These are phyloP conservation scores for Adansonia gregorii DNA, from an alignment of 441 rosid species.

Conservation along the genomic window DNA sequence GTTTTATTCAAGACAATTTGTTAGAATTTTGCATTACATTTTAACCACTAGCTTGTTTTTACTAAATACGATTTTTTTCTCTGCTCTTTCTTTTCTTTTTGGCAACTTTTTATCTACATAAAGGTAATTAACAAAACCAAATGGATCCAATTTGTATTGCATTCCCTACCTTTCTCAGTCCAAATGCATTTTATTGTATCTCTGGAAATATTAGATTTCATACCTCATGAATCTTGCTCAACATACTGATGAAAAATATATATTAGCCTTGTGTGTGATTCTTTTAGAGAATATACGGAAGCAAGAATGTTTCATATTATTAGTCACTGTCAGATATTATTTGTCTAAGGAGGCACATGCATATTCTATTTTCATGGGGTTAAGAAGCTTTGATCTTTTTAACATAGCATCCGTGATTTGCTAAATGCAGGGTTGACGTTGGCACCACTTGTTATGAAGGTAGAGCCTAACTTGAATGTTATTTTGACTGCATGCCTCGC, in stretches of 20 bases:
- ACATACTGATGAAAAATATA: background rate
- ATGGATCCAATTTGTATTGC: background rate
- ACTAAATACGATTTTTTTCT: background rate
- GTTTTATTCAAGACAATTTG: background rate
- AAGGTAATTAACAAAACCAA: background rate
- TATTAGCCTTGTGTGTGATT: background rate
- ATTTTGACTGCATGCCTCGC: constrained; percentile 55
- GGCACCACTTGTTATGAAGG: constrained; percentile 90
- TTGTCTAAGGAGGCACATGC: background rate
- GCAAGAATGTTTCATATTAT: background rate
- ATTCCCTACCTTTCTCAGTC: background rate
- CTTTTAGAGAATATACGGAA: background rate
- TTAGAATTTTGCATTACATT: background rate
- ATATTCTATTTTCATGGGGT: background rate
- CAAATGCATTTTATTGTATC: background rate
- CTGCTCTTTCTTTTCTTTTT: background rate
- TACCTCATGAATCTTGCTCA: background rate
- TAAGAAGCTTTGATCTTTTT: constrained; percentile 14
- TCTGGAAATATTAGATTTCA: background rate
- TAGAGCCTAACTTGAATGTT: constrained; percentile 86
- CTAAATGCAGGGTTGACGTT: constrained; percentile 71
- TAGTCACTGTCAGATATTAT: background rate
- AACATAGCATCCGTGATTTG: constrained; percentile 6
- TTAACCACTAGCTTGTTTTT: background rate
- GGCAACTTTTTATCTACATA: background rate